These are phyloP conservation scores for Sporothrix pseudoabietina DNA, from an alignment of 2,329 filamentous ascomycete genomes.

Conservation along the genomic window DNA sequence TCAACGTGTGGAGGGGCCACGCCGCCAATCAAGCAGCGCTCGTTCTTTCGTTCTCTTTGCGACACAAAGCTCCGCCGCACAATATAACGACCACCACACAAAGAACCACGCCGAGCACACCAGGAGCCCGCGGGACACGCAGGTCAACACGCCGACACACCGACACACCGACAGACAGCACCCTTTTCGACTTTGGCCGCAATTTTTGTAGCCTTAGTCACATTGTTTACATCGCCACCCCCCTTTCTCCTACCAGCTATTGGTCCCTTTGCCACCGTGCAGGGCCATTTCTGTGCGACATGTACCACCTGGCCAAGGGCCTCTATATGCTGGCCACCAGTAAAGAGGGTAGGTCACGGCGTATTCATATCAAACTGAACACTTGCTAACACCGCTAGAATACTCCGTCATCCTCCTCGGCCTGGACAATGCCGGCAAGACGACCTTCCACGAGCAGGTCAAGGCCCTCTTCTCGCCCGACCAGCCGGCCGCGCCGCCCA, in stretches of 20 bases:
- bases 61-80: slow-evolving; percentile 2
- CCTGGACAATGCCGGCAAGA: slow-evolving; percentile 97
- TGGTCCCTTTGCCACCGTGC: slow-evolving; percentile 5
- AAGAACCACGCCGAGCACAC: background rate
- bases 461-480: slow-evolving; percentile 78
- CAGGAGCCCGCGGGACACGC: background rate
- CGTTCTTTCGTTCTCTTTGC: background rate
- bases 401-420: slow-evolving; percentile 97
- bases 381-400: slow-evolving; percentile 56
- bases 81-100: background rate
- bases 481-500: slow-evolving; percentile 57
- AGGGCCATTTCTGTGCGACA: slow-evolving; percentile 43
- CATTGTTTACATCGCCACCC: background rate
- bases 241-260: background rate
- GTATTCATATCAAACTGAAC: background rate
- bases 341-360: slow-evolving; percentile 73
- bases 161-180: background rate
- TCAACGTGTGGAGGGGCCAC: background rate
- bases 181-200: background rate
- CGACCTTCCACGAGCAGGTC: slow-evolving; percentile 94
- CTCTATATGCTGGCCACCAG: slow-evolving; percentile 94
- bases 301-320: slow-evolving; percentile 96
- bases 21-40: slow-evolving; percentile 5
- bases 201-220: background rate
- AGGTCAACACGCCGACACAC: background rate